phyloP scores from a whole-genome alignment of 2,329 filamentous ascomycete species.

The Lachnellula arida region DNA sequence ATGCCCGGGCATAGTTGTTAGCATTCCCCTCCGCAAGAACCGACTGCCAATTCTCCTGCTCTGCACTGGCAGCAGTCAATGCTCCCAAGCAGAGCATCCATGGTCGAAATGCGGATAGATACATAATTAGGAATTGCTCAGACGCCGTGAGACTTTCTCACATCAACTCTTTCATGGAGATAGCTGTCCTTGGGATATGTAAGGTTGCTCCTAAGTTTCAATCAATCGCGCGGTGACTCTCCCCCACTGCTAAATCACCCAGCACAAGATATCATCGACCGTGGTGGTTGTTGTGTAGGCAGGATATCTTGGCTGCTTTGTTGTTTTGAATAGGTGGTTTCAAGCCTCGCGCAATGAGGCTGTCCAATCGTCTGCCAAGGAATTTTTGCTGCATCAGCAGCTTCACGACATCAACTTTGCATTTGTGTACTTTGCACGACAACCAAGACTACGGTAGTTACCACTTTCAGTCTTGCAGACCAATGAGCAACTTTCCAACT shows the following conservation, averaged over 20 bases:
- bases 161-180: not conserved
- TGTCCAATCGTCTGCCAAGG: not conserved
- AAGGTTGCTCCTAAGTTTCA: not conserved
- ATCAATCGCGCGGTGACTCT: not conserved
- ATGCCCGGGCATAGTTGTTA: constrained; percentile 23
- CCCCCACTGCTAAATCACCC: not conserved
- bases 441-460: no score
- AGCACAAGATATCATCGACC: not conserved
- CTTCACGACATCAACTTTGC: not conserved
- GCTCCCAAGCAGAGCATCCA: constrained; percentile 15
- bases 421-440: no score
- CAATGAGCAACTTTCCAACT: no score
- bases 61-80: constrained; percentile 3
- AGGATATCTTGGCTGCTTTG: not conserved
- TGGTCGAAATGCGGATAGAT: constrained; percentile 6
- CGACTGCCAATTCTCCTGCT: constrained; percentile 1
- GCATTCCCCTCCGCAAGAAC: constrained; percentile 3
- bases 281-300: not conserved
- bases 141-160: not conserved
- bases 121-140: not conserved
- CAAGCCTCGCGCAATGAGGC: not conserved
- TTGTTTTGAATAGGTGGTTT: not conserved
- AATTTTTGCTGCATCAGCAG: not conserved
- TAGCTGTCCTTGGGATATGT: not conserved
- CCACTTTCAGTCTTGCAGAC: no score